phyloP scores from a whole-genome alignment of 2,329 filamentous ascomycete species.

The Trichoderma sp. region DNA sequence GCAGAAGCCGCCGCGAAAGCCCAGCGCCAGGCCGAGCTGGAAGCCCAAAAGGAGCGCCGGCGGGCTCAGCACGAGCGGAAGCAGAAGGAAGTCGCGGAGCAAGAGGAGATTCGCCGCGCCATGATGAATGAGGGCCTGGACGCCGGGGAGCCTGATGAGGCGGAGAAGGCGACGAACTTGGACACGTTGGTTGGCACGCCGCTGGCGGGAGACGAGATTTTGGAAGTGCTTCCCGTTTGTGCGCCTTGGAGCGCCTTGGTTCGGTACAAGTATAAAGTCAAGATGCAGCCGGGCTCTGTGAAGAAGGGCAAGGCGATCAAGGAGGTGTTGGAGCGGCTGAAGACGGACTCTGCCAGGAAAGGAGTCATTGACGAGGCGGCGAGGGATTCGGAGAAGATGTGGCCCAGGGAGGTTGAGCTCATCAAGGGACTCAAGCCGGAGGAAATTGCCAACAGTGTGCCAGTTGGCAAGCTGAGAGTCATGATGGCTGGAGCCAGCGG shows the following conservation, averaged over 20 bases:
- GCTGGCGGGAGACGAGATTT: constrained; percentile 75
- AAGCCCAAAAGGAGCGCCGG: constrained; percentile 70
- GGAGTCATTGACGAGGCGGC: constrained; percentile 59
- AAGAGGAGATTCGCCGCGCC: constrained; percentile 65
- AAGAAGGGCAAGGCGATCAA: constrained; percentile 96
- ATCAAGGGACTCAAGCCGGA: constrained; percentile 77
- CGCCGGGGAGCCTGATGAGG: constrained; percentile 57
- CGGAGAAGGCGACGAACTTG: constrained; percentile 53
- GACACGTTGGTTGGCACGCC: constrained; percentile 76
- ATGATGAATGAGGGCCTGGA: constrained; percentile 60
- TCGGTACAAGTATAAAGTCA: constrained; percentile 88
- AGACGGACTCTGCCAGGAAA: constrained; percentile 58
- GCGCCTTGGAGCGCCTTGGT: constrained; percentile 62
- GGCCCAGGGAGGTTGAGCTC: constrained; percentile 82
- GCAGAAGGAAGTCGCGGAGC: constrained; percentile 70
- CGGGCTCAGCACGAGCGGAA: constrained; percentile 76
- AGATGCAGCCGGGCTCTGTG: constrained; percentile 81
- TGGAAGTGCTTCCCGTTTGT: constrained; percentile 63
- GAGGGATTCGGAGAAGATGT: constrained; percentile 70
- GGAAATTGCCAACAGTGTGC: constrained; percentile 76
- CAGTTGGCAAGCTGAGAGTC: constrained; percentile 75
- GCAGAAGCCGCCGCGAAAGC: constrained; percentile 67
- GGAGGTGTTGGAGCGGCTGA: constrained; percentile 84
- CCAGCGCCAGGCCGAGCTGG: constrained; percentile 64
- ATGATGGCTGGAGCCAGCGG: constrained; percentile 64